Percentiles rank a stretch among this genome's conserved stretches.
Evolutionary conservation across 306 rosid species (phyloP).

Genomic region (Cicer bijugum): DNA sequence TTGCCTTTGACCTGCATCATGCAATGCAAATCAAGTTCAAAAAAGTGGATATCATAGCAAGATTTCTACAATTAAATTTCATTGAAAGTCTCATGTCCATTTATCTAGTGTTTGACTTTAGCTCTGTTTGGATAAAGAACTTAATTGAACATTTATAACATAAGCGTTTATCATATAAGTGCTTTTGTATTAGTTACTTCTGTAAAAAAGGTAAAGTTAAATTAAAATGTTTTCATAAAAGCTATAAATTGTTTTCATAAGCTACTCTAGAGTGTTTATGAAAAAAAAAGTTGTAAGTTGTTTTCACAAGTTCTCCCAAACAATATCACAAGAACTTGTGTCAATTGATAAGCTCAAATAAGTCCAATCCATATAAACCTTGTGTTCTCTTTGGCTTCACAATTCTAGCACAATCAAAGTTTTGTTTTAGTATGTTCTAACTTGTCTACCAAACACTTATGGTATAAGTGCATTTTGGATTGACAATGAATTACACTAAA

Average conservation of each 20-base stretch:
- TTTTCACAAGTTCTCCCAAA: background rate
- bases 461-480: background rate
- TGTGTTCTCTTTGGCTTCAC: background rate
- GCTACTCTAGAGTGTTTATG: too few species aligned
- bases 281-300: background rate
- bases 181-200: too few species aligned
- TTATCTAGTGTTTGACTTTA: background rate
- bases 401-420: background rate
- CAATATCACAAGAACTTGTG: too few species aligned
- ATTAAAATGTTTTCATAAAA: too few species aligned
- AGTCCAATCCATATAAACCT: too few species aligned
- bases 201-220: too few species aligned
- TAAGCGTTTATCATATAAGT: background rate
- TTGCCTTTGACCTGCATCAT: conserved; percentile 83
- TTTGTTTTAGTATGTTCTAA: conserved; percentile 1
- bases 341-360: too few species aligned
- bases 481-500: background rate
- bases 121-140: background rate
- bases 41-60: background rate
- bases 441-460: background rate
- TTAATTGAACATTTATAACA: background rate
- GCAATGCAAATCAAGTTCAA: conserved; percentile 36
- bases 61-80: background rate
- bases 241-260: too few species aligned
- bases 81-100: background rate